A percentile compares a stretch with the other conserved stretches of the same genome.
These are phyloP conservation scores for Thraustotheca clavata DNA, from an alignment of 352 stramenopile genomes.

Conservation along the genomic window DNA sequence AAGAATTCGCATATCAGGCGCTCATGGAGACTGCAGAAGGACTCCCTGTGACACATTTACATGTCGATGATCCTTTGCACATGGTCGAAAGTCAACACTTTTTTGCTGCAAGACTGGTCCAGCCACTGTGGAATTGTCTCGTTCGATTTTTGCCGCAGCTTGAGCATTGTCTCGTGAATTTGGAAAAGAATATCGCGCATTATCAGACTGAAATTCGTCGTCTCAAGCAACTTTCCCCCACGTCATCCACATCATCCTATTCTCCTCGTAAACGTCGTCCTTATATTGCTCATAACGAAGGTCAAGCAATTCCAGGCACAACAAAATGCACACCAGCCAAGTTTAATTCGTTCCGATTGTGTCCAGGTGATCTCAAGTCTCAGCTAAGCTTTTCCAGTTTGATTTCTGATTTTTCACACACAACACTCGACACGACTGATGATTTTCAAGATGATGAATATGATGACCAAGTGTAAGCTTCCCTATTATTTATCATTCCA, in stretches of 20 bases:
- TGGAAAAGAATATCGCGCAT: constrained; percentile 65
- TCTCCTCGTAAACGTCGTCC: constrained; percentile 19
- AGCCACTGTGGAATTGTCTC: constrained; percentile 67
- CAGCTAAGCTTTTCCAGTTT: constrained; percentile 5
- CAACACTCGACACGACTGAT: not conserved
- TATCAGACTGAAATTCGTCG: constrained; percentile 72
- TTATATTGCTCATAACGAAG: constrained; percentile 34
- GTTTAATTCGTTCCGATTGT: constrained; percentile 72
- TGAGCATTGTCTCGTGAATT: constrained; percentile 50
- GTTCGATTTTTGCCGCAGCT: constrained; percentile 67
- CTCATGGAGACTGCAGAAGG: constrained; percentile 74
- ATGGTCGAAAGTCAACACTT: constrained; percentile 84
- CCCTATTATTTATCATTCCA: no score
- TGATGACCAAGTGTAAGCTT: not conserved
- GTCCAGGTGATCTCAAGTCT: not conserved
- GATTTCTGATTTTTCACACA: not conserved
- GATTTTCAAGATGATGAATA: not conserved
- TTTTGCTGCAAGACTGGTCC: constrained; percentile 77
- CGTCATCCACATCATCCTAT: no score
- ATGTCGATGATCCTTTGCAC: constrained; percentile 69
- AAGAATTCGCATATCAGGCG: constrained; percentile 84
- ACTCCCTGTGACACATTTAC: constrained; percentile 68
- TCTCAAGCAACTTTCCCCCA: constrained; percentile 33
- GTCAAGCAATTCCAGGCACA: constrained; percentile 61
- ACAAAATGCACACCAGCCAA: constrained; percentile 66